Evolutionary conservation across 345 rosid genomes (phyloP).

Genomic region (Citrus trifoliata): DNA sequence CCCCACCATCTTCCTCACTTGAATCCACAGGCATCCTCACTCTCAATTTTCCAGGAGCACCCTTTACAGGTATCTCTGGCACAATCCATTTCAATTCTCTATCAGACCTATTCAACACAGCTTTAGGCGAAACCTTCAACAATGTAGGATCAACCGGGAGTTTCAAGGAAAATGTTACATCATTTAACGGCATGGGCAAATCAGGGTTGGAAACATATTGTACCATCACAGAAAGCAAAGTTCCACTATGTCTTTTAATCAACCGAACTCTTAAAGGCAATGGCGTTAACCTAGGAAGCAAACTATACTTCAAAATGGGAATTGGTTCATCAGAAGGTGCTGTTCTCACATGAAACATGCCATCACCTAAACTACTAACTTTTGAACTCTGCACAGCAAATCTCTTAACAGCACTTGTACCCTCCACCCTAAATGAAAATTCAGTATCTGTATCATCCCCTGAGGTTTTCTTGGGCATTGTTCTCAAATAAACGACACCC

Average conservation of each 20-base stretch:
- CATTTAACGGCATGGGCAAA: constrained; percentile 55
- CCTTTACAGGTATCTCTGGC: constrained; percentile 73
- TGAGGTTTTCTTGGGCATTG: constrained; percentile 67
- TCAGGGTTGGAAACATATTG: constrained; percentile 92
- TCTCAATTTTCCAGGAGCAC: constrained; percentile 70
- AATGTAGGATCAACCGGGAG: constrained; percentile 93
- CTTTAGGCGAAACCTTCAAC: constrained; percentile 93
- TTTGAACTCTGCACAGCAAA: constrained; percentile 69
- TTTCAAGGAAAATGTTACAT: constrained; percentile 79
- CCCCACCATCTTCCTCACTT: constrained; percentile 52
- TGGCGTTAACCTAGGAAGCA: constrained; percentile 77
- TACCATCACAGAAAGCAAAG: constrained; percentile 93
- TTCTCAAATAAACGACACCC: constrained; percentile 88
- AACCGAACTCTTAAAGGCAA: constrained; percentile 88
- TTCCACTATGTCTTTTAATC: constrained; percentile 80
- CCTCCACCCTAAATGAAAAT: constrained; percentile 84
- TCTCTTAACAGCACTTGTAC: constrained; percentile 70
- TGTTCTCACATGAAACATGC: constrained; percentile 90
- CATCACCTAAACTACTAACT: constrained; percentile 80
- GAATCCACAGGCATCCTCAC: constrained; percentile 89
- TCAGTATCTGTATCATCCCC: constrained; percentile 77
- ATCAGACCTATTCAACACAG: constrained; percentile 76
- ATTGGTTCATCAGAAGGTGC: constrained; percentile 88
- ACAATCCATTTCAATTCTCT: constrained; percentile 90
- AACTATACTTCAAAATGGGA: constrained; percentile 86